These are phyloP conservation scores for Patellifolia procumbens DNA, from an alignment of 179 eudicot species.

Conservation along the genomic window DNA sequence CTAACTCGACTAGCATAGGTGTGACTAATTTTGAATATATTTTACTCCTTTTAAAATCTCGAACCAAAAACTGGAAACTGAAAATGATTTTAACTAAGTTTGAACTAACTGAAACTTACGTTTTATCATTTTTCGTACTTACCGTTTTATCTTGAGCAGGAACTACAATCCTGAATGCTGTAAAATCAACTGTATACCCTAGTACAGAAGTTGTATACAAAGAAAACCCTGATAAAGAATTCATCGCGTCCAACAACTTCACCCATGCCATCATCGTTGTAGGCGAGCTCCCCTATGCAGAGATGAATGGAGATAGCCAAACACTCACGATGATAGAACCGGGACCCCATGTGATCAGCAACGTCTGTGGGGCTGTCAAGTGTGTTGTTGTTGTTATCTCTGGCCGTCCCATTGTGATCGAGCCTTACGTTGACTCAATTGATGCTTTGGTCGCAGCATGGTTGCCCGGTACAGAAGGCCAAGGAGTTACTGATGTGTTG, in stretches of 20 bases:
- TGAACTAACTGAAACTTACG: constrained; percentile 3
- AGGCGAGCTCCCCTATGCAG: constrained; percentile 72
- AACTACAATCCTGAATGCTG: constrained; percentile 63
- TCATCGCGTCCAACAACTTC: constrained; percentile 44
- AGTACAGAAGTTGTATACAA: constrained; percentile 47
- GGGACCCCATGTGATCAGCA: constrained; percentile 46
- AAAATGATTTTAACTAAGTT: too few relatives aligned
- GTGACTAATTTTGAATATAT: background rate
- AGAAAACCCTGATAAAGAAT: constrained; percentile 48
- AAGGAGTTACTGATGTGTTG: constrained; percentile 67
- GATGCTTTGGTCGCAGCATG: constrained; percentile 80
- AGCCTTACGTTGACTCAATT: constrained; percentile 49
- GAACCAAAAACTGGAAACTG: too few relatives aligned
- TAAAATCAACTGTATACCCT: constrained; percentile 51
- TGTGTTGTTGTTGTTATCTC: constrained; percentile 64
- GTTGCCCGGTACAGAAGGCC: constrained; percentile 85
- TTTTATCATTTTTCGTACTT: too few relatives aligned
- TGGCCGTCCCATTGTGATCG: constrained; percentile 69
- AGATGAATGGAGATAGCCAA: constrained; percentile 55
- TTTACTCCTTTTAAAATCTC: background rate
- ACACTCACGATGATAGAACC: constrained; percentile 59
- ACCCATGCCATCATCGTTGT: constrained; percentile 59
- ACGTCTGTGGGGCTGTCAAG: constrained; percentile 53
- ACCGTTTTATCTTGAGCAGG: constrained; percentile 47
- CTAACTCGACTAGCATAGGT: background rate